These are phyloP conservation scores for Thyridium curvatum DNA, from an alignment of 2,329 filamentous ascomycete genomes.

Conservation along the genomic window DNA sequence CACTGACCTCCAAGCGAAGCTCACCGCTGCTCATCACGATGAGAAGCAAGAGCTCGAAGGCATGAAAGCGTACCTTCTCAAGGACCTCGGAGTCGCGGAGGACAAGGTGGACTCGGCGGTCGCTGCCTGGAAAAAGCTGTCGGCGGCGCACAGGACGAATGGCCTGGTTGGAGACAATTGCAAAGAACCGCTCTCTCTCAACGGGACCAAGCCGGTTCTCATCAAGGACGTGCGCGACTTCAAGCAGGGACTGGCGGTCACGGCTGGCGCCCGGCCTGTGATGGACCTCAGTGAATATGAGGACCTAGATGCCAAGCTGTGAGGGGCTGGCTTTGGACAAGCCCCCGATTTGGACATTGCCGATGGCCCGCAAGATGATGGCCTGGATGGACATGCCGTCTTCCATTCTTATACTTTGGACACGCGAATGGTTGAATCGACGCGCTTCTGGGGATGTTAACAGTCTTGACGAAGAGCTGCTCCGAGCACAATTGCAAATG, in stretches of 20 bases:
- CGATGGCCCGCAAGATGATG: slow-evolving; percentile 80
- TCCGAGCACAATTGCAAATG: no score
- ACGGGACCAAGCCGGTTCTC: slow-evolving; percentile 48
- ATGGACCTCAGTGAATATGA: slow-evolving; percentile 79
- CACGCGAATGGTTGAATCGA: no score
- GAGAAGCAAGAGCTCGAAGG: slow-evolving; percentile 41
- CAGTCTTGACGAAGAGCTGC: no score
- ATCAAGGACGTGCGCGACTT: slow-evolving; percentile 77
- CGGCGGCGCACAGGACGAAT: slow-evolving; percentile 21
- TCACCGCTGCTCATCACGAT: slow-evolving; percentile 31
- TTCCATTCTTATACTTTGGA: no score
- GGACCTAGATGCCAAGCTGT: slow-evolving; percentile 78
- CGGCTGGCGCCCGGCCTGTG: slow-evolving; percentile 64
- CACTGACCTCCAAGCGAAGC: slow-evolving; percentile 24
- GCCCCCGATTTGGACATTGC: no score
- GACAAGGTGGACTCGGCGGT: slow-evolving; percentile 39
- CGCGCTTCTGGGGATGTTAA: no score
- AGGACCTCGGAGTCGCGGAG: slow-evolving; percentile 37
- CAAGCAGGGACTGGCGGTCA: slow-evolving; percentile 70
- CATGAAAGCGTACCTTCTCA: slow-evolving; percentile 42
- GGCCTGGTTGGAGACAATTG: slow-evolving; percentile 21
- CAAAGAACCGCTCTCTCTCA: slow-evolving; percentile 28
- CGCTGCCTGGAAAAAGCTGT: slow-evolving; percentile 26
- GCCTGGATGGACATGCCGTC: no score
- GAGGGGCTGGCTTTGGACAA: slow-evolving; percentile 13